Conservation (phyloP, 192 early-diverging fungal species). For the Umbelopsis ramanniana region DNA sequence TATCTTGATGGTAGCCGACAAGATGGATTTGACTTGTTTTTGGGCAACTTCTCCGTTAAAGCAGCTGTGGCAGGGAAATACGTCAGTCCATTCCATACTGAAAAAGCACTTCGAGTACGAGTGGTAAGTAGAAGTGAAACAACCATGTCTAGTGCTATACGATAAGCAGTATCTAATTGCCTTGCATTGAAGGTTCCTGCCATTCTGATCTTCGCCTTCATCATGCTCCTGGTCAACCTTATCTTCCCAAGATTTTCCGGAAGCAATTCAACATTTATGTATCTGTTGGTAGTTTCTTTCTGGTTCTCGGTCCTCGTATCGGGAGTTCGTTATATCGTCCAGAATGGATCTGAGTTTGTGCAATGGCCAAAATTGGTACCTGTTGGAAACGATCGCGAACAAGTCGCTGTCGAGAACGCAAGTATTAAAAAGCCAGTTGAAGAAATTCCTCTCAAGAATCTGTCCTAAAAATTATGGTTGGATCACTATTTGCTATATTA, state of each 20-base stretch:
- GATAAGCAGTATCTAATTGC: not conserved
- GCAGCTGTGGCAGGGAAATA: conserved; percentile 4
- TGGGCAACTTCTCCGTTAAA: conserved; percentile 66
- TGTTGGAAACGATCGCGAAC: not conserved
- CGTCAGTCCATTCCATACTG: conserved; percentile 55
- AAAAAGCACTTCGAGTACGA: conserved; percentile 61
- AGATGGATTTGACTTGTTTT: conserved; percentile 90
- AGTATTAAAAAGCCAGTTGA: not conserved
- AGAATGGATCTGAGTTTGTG: conserved; percentile 53
- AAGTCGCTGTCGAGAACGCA: not conserved
- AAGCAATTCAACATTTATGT: conserved; percentile 29
- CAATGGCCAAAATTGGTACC: conserved; percentile 56
- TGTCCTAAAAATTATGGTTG: not conserved
- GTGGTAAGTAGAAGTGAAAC: conserved; percentile 39
- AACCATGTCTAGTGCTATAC: not conserved
- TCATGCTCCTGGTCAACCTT: conserved; percentile 55
- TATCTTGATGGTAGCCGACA: conserved; percentile 93
- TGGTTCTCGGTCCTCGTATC: conserved; percentile 53
- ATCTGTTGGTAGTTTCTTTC: conserved; percentile 47
- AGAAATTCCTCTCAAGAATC: not conserved
- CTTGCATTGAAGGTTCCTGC: conserved; percentile 27
- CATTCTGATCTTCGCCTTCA: conserved; percentile 49
- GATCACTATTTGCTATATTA: not conserved
- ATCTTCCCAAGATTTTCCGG: conserved; percentile 45
- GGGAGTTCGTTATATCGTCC: conserved; percentile 44